phyloP scores from a whole-genome alignment of 2,329 filamentous ascomycete genomes.

The Calonectria hawksworthii region DNA sequence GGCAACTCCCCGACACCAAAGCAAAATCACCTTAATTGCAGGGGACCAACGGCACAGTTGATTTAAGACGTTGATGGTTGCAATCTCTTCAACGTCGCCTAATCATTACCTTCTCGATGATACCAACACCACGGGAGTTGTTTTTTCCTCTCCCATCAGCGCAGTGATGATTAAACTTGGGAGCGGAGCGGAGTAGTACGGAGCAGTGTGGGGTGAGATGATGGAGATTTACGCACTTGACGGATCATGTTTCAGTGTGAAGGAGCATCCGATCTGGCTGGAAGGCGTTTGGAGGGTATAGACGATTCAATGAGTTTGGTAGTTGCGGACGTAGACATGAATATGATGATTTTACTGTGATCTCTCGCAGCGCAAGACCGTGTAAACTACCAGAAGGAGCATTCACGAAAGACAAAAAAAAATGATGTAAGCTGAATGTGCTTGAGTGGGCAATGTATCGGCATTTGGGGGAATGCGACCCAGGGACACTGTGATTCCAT shows the following conservation, averaged over 20 bases:
- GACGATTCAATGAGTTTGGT: constrained; percentile 55
- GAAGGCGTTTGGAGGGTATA: constrained; percentile 56
- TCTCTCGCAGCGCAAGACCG: background rate
- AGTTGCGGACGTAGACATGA: constrained; percentile 51
- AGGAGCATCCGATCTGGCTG: constrained; percentile 52
- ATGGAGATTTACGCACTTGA: constrained; percentile 35
- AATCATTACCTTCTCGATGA: constrained; percentile 45
- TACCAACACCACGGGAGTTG: constrained; percentile 42
- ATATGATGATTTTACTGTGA: constrained; percentile 47
- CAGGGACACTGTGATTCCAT: background rate
- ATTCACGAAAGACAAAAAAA: background rate
- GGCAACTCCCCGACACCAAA: constrained; percentile 19
- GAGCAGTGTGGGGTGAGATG: constrained; percentile 25
- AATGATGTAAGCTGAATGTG: background rate
- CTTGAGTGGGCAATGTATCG: background rate
- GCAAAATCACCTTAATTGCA: constrained; percentile 19
- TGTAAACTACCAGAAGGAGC: background rate
- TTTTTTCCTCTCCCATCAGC: constrained; percentile 23
- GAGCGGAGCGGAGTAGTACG: constrained; percentile 17
- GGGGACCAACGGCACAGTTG: constrained; percentile 29
- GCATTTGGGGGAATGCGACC: background rate
- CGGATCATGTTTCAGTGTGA: constrained; percentile 39
- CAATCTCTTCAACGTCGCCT: constrained; percentile 33
- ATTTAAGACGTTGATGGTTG: constrained; percentile 36
- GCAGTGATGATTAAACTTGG: constrained; percentile 27